Conservation (phyloP, 2,329 filamentous ascomycete genomes). For the Paraphaeosphaeria minitans region DNA sequence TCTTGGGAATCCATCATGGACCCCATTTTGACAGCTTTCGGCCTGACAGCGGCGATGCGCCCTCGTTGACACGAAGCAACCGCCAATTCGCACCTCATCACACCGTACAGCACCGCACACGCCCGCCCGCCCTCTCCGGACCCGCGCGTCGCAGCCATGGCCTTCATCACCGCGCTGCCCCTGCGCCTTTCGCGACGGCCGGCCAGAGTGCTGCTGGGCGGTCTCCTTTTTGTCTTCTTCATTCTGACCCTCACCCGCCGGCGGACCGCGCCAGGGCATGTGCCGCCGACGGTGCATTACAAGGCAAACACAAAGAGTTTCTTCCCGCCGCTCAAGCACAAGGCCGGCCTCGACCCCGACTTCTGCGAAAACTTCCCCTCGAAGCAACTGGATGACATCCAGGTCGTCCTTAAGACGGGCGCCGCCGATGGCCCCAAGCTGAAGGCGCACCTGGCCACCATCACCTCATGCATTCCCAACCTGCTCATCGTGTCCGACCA, state of each 20-base stretch:
- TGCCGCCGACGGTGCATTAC: conserved; percentile 27
- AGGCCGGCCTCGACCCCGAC: conserved; percentile 39
- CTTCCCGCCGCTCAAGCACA: conserved; percentile 42
- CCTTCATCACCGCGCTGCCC: conserved; percentile 13
- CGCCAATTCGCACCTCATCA: conserved; percentile 8
- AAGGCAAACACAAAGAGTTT: conserved; percentile 41
- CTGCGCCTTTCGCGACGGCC: conserved; percentile 18
- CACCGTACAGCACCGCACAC: too few species aligned
- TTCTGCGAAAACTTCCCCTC: conserved; percentile 50
- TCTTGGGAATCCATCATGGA: conserved; percentile 8
- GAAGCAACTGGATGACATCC: conserved; percentile 49
- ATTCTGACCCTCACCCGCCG: conserved; percentile 36
- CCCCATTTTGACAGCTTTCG: conserved; percentile 1
- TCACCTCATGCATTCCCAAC: conserved; percentile 61
- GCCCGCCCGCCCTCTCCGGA: conserved; percentile 5
- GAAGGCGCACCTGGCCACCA: conserved; percentile 57
- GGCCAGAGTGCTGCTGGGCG: conserved; percentile 35
- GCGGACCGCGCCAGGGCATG: conserved; percentile 12
- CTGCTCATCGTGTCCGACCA: conserved; percentile 65
- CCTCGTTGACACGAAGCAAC: neutral
- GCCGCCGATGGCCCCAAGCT: conserved; percentile 51
- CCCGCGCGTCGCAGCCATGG: conserved; percentile 16
- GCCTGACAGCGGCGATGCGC: conserved; percentile 12
- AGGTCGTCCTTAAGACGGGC: conserved; percentile 58
- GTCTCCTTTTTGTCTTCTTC: conserved; percentile 40